Evolutionary conservation across 345 rosid species (phyloP).

Genomic region (Turritis glabra): DNA sequence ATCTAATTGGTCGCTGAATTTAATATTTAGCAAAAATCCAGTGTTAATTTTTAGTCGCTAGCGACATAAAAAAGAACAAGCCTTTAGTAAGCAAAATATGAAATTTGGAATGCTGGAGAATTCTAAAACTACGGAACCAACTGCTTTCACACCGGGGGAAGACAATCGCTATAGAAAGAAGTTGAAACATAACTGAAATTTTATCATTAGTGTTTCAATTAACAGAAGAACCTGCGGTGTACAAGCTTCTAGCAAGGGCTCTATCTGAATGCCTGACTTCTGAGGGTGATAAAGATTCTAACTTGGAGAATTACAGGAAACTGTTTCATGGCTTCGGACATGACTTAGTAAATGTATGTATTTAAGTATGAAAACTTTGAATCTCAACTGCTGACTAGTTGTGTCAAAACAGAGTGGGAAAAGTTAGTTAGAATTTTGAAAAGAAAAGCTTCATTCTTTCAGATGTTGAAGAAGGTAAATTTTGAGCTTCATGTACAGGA

Average conservation of each 20-base stretch:
- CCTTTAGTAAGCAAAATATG: neutral
- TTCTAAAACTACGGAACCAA: no score
- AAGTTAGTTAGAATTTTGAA: neutral
- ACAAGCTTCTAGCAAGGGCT: slow-evolving; percentile 50
- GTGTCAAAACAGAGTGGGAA: neutral
- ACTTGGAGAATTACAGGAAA: slow-evolving; percentile 35
- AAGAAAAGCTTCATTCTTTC: slow-evolving; percentile 7
- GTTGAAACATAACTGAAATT: neutral
- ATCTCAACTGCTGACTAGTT: neutral
- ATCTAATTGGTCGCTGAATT: no score
- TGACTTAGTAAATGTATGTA: slow-evolving; percentile 49
- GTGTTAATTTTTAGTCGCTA: no score
- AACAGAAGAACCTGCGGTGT: slow-evolving; percentile 39
- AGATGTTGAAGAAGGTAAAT: slow-evolving; percentile 57
- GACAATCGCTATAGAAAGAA: no score
- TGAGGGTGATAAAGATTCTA: slow-evolving; percentile 29
- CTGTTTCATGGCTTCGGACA: slow-evolving; percentile 42
- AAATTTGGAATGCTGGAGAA: neutral
- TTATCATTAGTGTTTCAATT: neutral
- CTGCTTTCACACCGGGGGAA: no score
- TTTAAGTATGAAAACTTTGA: neutral
- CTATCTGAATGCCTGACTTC: slow-evolving; percentile 46
- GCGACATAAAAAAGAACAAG: no score
- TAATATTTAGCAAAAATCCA: no score
- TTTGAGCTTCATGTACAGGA: slow-evolving; percentile 78